Conservation (phyloP, 257 asterid species). For the Sherardia arvensis region DNA sequence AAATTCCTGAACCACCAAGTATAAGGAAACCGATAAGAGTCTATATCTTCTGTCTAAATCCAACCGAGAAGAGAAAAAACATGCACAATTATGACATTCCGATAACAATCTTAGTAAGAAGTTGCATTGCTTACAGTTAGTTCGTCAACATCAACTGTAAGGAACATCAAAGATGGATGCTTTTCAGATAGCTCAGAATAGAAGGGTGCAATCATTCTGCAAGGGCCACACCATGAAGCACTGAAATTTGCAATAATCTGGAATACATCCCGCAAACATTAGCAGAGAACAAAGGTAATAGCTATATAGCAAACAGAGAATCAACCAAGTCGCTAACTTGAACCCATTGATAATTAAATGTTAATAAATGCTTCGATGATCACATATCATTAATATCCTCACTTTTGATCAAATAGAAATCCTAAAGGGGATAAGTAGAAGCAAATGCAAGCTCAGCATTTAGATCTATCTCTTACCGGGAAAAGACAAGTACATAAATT, state of each 20-base stretch:
- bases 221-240: conserved; percentile 98
- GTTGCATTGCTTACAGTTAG: conserved; percentile 58
- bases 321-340: background rate
- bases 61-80: background rate
- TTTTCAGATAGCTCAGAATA: conserved; percentile 79
- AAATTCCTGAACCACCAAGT: conserved; percentile 50
- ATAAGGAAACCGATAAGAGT: background rate
- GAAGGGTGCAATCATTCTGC: conserved; percentile 83
- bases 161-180: conserved; percentile 64
- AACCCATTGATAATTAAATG: background rate
- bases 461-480: background rate
- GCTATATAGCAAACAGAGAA: background rate
- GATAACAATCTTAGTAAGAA: background rate
- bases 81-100: background rate
- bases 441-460: background rate
- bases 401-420: background rate
- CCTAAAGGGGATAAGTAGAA: background rate
- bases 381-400: background rate
- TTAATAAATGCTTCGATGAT: background rate
- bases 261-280: conserved; percentile 1
- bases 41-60: background rate
- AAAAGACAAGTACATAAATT: background rate
- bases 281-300: background rate
- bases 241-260: conserved; percentile 87
- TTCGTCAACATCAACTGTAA: conserved; percentile 82